Evolutionary conservation across 2,329 filamentous ascomycete genomes (phyloP).

Genomic region (Calonectria pteridis): DNA sequence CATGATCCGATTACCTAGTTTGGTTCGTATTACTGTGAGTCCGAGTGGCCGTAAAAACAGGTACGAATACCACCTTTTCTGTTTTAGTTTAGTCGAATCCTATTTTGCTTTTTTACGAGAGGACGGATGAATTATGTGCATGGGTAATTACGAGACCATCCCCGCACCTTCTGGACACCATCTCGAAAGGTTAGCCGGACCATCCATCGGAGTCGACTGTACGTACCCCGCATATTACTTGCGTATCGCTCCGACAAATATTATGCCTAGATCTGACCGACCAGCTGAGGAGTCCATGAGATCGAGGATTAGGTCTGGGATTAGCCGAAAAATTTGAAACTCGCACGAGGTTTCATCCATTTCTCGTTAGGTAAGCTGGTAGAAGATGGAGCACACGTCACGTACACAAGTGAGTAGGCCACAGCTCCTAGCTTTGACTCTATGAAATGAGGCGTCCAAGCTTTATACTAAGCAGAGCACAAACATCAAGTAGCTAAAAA

Average conservation of each 20-base stretch:
- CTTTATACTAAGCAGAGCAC: background rate
- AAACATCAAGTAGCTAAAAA: background rate
- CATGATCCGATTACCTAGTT: background rate
- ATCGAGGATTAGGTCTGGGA: background rate
- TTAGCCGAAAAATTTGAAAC: background rate
- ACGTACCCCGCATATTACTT: background rate
- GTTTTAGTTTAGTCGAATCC: background rate
- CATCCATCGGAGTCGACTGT: background rate
- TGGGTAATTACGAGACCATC: background rate
- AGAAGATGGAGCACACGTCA: no score
- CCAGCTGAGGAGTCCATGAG: background rate
- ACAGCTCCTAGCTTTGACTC: background rate
- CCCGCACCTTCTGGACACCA: background rate
- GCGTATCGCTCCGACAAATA: background rate
- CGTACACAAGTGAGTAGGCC: background rate
- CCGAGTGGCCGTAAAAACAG: background rate
- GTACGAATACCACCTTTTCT: background rate
- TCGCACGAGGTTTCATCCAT: background rate
- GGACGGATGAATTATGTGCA: slow-evolving; percentile 4
- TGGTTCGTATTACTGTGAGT: background rate
- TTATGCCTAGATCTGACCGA: background rate
- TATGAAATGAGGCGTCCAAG: background rate
- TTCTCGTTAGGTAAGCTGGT: background rate
- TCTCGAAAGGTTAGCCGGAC: background rate
- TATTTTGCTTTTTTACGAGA: background rate